These are phyloP conservation scores for Discostella pseudostelligera DNA, from an alignment of 108 stramenopile species.

Conservation along the genomic window DNA sequence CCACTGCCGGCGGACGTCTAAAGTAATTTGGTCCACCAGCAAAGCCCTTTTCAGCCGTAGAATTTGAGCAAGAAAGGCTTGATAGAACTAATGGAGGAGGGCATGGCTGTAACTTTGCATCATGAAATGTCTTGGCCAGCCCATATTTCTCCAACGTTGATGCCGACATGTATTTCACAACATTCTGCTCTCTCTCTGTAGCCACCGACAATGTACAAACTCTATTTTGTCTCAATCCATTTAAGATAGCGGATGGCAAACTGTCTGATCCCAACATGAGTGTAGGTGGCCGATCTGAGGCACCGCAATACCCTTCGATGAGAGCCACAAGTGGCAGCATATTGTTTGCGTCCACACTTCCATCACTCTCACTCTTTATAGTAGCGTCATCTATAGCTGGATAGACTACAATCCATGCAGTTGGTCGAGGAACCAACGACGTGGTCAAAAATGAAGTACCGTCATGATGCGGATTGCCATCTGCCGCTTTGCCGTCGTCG, in stretches of 20 bases:
- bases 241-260: conserved; percentile 11
- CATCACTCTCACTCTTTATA: background rate
- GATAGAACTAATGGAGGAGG: background rate
- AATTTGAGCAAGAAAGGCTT: conserved; percentile 3
- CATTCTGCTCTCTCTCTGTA: conserved; percentile 9
- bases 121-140: conserved; percentile 14
- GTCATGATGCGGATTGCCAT: background rate
- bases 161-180: background rate
- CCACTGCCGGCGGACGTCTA: conserved; percentile 25
- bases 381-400: background rate
- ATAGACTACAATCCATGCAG: conserved; percentile 20
- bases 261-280: conserved; percentile 23
- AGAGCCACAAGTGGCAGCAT: conserved; percentile 7
- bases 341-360: background rate
- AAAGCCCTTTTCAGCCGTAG: background rate
- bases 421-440: conserved; percentile 12
- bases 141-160: background rate
- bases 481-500: background rate
- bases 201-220: conserved; percentile 27
- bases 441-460: background rate
- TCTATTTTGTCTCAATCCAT: conserved; percentile 6
- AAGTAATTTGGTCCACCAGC: background rate
- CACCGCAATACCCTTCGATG: conserved; percentile 32
- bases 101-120: conserved; percentile 11
- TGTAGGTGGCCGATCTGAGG: conserved; percentile 20